A percentile compares a stretch with the other conserved stretches of the same genome.
These are phyloP conservation scores for Conidiobolus incongruus DNA, from an alignment of 371 early-diverging fungal species.

Conservation along the genomic window DNA sequence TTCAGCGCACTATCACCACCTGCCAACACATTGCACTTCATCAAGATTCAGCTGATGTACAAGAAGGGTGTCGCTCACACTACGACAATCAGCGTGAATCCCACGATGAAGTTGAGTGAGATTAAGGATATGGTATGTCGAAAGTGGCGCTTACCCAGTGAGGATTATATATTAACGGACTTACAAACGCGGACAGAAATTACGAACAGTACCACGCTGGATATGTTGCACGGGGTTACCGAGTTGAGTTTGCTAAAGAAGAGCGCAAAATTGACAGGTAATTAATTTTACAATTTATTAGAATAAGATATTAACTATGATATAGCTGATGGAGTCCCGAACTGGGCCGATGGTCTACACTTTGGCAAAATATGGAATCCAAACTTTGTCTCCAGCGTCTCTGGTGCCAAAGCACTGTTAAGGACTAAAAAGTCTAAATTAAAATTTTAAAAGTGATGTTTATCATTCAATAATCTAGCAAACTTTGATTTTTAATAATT, in stretches of 20 bases:
- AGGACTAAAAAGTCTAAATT: no score
- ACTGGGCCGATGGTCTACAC: no score
- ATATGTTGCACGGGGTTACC: constrained; percentile 2
- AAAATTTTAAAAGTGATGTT: no score
- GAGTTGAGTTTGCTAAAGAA: constrained; percentile 3
- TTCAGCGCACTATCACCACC: constrained; percentile 4
- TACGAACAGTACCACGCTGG: not conserved
- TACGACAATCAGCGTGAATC: constrained; percentile 58
- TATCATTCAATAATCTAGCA: no score
- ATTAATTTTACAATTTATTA: no score
- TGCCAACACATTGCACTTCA: constrained; percentile 19
- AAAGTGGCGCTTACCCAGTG: constrained; percentile 60
- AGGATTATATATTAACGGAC: constrained; percentile 44
- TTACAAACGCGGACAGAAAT: not conserved
- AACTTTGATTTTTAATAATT: no score
- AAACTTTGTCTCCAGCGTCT: no score
- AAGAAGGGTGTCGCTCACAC: constrained; percentile 45
- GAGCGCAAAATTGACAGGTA: no score
- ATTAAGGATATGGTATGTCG: constrained; percentile 66
- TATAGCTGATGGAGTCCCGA: no score
- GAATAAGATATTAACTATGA: no score
- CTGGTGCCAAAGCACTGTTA: no score
- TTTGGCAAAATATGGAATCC: no score
- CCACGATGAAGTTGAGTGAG: constrained; percentile 49
- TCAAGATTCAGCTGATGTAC: constrained; percentile 30